phyloP scores from a whole-genome alignment of 805 yeast species.

The Lipomyces oligophaga region DNA sequence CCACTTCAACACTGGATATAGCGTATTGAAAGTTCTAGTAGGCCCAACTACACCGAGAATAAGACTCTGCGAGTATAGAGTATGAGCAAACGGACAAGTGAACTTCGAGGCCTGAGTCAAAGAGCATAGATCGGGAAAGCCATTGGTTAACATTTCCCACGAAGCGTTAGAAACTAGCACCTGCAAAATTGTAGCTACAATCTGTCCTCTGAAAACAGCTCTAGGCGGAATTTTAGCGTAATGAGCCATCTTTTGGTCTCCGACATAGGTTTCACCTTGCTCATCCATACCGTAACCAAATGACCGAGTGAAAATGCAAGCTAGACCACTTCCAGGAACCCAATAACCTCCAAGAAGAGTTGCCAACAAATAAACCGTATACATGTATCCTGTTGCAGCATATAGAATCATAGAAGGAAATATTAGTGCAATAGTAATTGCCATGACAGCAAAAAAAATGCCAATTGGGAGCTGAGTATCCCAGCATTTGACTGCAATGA shows the following conservation, averaged over 20 bases:
- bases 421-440: conserved; percentile 51
- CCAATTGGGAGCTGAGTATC: conserved; percentile 54
- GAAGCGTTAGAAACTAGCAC: conserved; percentile 49
- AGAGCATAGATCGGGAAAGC: conserved; percentile 45
- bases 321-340: conserved; percentile 57
- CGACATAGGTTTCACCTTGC: conserved; percentile 41
- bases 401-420: conserved; percentile 60
- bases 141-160: conserved; percentile 41
- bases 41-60: conserved; percentile 64
- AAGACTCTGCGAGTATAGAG: conserved; percentile 50
- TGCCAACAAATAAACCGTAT: conserved; percentile 60
- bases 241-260: conserved; percentile 49
- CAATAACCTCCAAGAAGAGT: conserved; percentile 64
- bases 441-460: conserved; percentile 56
- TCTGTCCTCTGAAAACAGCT: conserved; percentile 48
- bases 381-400: conserved; percentile 57
- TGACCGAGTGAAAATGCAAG: conserved; percentile 58
- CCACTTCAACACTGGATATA: conserved; percentile 27
- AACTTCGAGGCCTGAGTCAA: conserved; percentile 42
- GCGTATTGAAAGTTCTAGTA: conserved; percentile 38
- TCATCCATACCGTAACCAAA: conserved; percentile 51
- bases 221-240: conserved; percentile 53
- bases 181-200: conserved; percentile 52
- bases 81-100: conserved; percentile 41
- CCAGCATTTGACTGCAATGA: conserved; percentile 41